phyloP scores from a whole-genome alignment of 345 rosid species.

The Sisymbrium altissimum region DNA sequence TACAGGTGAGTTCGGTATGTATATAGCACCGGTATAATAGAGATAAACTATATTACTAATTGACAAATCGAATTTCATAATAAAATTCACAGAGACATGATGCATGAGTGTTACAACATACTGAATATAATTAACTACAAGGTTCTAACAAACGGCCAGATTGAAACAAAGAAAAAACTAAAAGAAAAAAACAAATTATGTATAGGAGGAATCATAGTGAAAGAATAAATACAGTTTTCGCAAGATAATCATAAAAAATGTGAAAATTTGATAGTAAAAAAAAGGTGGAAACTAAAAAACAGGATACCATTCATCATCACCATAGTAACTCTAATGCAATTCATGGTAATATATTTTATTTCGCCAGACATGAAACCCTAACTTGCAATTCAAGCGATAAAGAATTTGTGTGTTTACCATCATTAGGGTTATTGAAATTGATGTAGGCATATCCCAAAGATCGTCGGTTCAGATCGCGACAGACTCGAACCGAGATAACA shows the following conservation, averaged over 20 bases:
- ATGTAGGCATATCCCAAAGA: conserved; percentile 74
- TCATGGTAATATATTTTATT: not conserved
- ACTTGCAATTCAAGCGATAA: not conserved
- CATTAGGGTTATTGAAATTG: conserved; percentile 52
- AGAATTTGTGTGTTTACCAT: conserved; percentile 37
- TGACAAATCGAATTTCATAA: too few relatives aligned
- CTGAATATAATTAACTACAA: not conserved
- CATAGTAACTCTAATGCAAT: not conserved
- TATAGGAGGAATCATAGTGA: too few relatives aligned
- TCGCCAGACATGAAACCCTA: not conserved
- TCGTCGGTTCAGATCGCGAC: conserved; percentile 48
- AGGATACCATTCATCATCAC: not conserved
- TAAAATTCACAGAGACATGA: not conserved
- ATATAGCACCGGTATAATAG: too few relatives aligned
- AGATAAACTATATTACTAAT: too few relatives aligned
- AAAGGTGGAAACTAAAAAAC: not conserved
- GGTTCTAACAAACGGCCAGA: not conserved
- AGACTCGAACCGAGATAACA: conserved; percentile 54
- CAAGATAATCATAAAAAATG: not conserved
- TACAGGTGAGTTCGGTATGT: too few relatives aligned
- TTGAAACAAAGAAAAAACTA: not conserved
- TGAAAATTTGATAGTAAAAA: not conserved
- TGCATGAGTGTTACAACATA: not conserved
- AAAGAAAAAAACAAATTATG: too few relatives aligned
- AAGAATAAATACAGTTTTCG: not conserved